Evolutionary conservation across 164 flowering plant genomes (phyloP), one percentile per base, ranked within the genome.

Genomic region (Vitis rotundifolia): DNA sequence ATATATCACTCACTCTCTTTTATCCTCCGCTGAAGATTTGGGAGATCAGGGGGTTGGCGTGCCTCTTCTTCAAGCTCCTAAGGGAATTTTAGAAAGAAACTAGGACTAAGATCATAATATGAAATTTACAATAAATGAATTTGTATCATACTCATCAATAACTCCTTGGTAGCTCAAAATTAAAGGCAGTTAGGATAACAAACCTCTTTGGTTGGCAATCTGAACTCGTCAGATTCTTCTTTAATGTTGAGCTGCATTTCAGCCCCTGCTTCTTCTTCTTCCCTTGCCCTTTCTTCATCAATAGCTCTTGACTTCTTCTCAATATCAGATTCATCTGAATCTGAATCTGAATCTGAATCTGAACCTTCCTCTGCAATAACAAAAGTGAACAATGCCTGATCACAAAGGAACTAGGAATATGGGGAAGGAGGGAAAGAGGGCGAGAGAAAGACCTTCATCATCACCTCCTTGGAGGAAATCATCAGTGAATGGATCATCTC

Each of bases 41-140:
- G 52, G 73, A 90, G 94, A 82, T 95, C 97, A 64, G 98, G 97
- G 2, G 97, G 98, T 15, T 76, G 65, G 6, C 60, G 78, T 15
- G 82, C 80, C 79, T 93, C 99, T 74, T 81, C 89, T 73, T 89
- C 91, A 77, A 93, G 90, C 73, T 95, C 98, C 99, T 95, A 73
- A 66, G 16, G 56, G 12, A 54, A 37, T 37, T 57, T 6, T 16
- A 59, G 52, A 31, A 58, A 75, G 8, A 31, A 64, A 51, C 61
- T 63, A 50, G 16, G 53, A 53, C 2, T 26, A 28, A 16, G 44
- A 5, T 9, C 3, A 31, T 15, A 47, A 69, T 47, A 61, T 16
- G 4, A 59, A 2, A 29, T 13, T 9, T 13, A 49, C 44, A 37
- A 37, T 5, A 37, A 37, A 37, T 37, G 44, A 37, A 37, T 37